Evolutionary conservation across 345 rosid species (phyloP).

Genomic region (Luvunga scandens): DNA sequence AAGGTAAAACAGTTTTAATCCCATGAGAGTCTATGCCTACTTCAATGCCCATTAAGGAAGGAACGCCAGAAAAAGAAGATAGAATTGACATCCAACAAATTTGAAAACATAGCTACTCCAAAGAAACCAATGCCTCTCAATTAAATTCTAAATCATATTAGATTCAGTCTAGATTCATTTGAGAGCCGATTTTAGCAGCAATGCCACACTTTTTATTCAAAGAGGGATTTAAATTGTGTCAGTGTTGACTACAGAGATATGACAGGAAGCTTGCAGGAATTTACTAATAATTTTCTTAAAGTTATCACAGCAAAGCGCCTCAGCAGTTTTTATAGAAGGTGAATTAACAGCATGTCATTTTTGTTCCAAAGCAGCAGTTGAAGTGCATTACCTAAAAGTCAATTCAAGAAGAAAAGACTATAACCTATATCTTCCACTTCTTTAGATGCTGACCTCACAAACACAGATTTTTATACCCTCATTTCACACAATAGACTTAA

Average conservation of each 20-base stretch:
- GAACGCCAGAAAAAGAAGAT: not conserved
- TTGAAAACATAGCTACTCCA: not conserved
- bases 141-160: not conserved
- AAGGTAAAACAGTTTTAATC: not conserved
- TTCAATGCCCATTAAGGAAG: not conserved
- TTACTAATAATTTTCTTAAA: not conserved
- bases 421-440: not conserved
- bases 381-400: not conserved
- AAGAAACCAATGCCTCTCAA: not conserved
- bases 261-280: not conserved
- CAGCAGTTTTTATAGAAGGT: not conserved
- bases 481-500: not conserved
- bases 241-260: not conserved
- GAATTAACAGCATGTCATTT: not conserved
- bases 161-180: not conserved
- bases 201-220: not conserved
- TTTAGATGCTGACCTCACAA: not conserved
- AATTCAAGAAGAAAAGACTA: not conserved
- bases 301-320: not conserved
- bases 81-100: not conserved
- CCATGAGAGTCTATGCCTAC: not conserved
- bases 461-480: not conserved
- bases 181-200: not conserved
- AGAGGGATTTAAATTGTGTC: not conserved
- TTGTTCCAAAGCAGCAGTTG: not conserved